Percentiles rank a stretch among this genome's conserved stretches.
Evolutionary conservation across 108 stramenopile genomes (phyloP).

Genomic region (Phaeodactylum tricornutum): DNA sequence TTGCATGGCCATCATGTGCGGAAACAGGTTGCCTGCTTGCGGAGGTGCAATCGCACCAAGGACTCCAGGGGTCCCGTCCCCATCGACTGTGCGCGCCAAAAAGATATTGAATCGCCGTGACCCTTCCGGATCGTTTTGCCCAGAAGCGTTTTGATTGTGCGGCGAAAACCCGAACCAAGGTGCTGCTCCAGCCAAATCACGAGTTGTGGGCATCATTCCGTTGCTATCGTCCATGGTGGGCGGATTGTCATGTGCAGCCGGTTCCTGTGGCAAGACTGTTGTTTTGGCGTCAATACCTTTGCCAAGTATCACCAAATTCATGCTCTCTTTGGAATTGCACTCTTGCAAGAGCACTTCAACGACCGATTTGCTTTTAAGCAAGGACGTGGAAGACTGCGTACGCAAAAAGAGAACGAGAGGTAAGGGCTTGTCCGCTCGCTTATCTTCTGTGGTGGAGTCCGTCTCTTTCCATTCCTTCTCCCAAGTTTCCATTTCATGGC

Average conservation of each 20-base stretch:
- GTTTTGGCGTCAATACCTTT: slow-evolving; percentile 71
- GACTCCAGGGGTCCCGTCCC: slow-evolving; percentile 62
- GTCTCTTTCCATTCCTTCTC: slow-evolving; percentile 41
- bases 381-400: slow-evolving; percentile 42
- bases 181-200: slow-evolving; percentile 1
- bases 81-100: slow-evolving; percentile 60
- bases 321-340: slow-evolving; percentile 42
- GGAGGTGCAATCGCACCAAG: slow-evolving; percentile 84
- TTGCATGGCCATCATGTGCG: slow-evolving; percentile 71
- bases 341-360: slow-evolving; percentile 70
- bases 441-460: slow-evolving; percentile 8
- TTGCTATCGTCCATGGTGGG: slow-evolving; percentile 12
- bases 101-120: slow-evolving; percentile 88
- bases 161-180: slow-evolving; percentile 53
- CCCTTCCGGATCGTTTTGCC: slow-evolving; percentile 82
- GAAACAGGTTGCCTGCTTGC: slow-evolving; percentile 83
- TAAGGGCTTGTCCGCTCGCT: slow-evolving; percentile 9
- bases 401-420: slow-evolving; percentile 72
- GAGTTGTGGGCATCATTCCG: slow-evolving; percentile 1
- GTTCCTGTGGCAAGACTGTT: slow-evolving; percentile 24
- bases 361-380: slow-evolving; percentile 72
- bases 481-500: slow-evolving; percentile 45
- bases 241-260: slow-evolving; percentile 3
- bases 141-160: slow-evolving; percentile 72
- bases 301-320: slow-evolving; percentile 66